phyloP scores from a whole-genome alignment of 2,329 filamentous ascomycete species.

The Trichoderma arundinaceum region DNA sequence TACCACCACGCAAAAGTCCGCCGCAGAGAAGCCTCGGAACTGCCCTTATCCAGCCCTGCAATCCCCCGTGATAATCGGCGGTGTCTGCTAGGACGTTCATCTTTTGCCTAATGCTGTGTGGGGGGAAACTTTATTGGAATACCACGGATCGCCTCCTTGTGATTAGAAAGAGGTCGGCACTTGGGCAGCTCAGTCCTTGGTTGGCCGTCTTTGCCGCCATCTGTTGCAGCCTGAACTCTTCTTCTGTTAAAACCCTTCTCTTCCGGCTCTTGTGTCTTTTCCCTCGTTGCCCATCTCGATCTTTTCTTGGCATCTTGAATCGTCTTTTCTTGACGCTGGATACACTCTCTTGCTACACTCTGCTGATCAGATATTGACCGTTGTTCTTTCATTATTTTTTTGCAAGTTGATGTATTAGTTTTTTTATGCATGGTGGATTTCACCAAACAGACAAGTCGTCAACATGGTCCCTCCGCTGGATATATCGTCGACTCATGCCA shows the following conservation, averaged over 20 bases:
- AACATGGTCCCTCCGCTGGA: conserved; percentile 56
- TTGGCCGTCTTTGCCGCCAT: conserved; percentile 6
- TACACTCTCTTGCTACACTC: background rate
- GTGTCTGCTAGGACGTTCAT: conserved; percentile 12
- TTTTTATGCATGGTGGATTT: background rate
- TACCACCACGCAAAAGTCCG: background rate
- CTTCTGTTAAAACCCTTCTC: background rate
- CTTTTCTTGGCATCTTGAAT: background rate
- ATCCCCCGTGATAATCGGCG: conserved; percentile 16
- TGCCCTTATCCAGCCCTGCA: background rate
- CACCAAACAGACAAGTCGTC: conserved; percentile 1
- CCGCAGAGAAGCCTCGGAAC: conserved; percentile 11
- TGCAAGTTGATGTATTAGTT: background rate
- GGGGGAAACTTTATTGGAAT: background rate
- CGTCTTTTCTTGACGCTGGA: background rate
- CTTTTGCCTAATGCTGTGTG: conserved; percentile 9
- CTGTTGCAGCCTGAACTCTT: background rate
- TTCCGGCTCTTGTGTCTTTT: background rate
- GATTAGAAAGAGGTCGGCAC: background rate
- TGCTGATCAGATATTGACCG: background rate
- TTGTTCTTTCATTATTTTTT: conserved; percentile 2
- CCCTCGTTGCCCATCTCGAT: background rate
- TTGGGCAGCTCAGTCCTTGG: background rate
- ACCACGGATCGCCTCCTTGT: conserved; percentile 1
- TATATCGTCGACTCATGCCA: conserved; percentile 53